These are phyloP conservation scores for Aureobasidium sp. DNA, from an alignment of 2,329 filamentous ascomycete genomes.

Conservation along the genomic window DNA sequence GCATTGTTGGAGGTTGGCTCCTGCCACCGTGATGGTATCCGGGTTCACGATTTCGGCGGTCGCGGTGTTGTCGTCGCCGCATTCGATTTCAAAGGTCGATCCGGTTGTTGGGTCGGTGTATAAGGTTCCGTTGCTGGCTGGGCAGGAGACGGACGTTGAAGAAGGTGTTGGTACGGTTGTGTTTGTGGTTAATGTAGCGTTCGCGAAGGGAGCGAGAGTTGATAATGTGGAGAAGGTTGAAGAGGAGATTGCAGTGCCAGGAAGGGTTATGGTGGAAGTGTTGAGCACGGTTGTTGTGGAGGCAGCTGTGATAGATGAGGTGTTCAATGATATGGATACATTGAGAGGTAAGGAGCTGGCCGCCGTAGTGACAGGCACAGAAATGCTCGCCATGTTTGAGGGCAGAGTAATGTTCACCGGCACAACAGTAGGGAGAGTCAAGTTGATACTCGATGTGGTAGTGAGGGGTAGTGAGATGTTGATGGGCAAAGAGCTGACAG, in stretches of 20 bases:
- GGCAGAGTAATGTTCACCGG: too few relatives aligned
- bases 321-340: not conserved
- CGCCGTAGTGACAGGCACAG: not conserved
- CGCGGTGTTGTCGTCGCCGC: not conserved
- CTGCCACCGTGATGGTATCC: not conserved
- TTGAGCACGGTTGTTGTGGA: not conserved
- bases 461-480: not conserved
- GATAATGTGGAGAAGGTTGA: not conserved
- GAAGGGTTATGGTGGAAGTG: not conserved
- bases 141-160: not conserved
- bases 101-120: not conserved
- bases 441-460: not conserved
- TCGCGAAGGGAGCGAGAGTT: not conserved
- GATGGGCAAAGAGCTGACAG: not conserved
- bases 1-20: not conserved
- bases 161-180: not conserved
- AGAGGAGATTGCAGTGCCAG: not conserved
- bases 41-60: not conserved
- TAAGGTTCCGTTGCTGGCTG: not conserved
- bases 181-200: not conserved
- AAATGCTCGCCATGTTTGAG: not conserved
- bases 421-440: not conserved
- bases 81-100: not conserved
- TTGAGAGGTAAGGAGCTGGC: not conserved
- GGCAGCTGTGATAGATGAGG: not conserved